phyloP scores from a whole-genome alignment of 139 green algal genomes.

The Ostreobium quekettii region DNA sequence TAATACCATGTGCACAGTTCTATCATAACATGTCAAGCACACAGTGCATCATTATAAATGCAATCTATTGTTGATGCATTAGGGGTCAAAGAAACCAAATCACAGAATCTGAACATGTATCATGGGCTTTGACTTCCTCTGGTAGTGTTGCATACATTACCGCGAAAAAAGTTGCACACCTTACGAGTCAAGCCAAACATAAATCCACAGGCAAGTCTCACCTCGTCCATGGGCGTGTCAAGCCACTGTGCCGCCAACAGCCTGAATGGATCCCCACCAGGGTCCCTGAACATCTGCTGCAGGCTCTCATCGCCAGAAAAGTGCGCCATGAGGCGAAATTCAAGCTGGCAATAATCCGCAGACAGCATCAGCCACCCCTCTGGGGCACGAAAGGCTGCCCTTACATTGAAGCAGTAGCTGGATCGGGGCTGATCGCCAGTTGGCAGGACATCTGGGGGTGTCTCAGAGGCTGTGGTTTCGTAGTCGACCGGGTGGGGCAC shows the following conservation, averaged over 20 bases:
- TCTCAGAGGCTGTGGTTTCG: slow-evolving; percentile 20
- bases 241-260: slow-evolving; percentile 61
- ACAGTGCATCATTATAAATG: too few species aligned
- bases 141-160: too few species aligned
- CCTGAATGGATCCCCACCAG: slow-evolving; percentile 61
- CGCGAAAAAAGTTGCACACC: too few species aligned
- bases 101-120: too few species aligned
- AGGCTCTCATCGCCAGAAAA: slow-evolving; percentile 58
- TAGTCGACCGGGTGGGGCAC: slow-evolving; percentile 46
- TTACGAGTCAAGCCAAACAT: too few species aligned
- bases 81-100: too few species aligned
- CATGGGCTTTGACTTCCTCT: too few species aligned
- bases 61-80: too few species aligned
- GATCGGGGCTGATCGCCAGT: neutral
- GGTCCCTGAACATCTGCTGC: slow-evolving; percentile 36
- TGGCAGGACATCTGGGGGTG: neutral
- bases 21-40: too few species aligned
- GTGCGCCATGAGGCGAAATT: slow-evolving; percentile 87
- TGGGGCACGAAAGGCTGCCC: neutral
- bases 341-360: slow-evolving; percentile 80
- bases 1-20: too few species aligned
- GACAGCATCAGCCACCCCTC: slow-evolving; percentile 30
- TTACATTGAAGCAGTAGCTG: neutral
- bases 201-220: too few species aligned
- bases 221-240: too few species aligned